phyloP scores from a whole-genome alignment of 2,329 filamentous ascomycete genomes.

The Diaporthe sp. region DNA sequence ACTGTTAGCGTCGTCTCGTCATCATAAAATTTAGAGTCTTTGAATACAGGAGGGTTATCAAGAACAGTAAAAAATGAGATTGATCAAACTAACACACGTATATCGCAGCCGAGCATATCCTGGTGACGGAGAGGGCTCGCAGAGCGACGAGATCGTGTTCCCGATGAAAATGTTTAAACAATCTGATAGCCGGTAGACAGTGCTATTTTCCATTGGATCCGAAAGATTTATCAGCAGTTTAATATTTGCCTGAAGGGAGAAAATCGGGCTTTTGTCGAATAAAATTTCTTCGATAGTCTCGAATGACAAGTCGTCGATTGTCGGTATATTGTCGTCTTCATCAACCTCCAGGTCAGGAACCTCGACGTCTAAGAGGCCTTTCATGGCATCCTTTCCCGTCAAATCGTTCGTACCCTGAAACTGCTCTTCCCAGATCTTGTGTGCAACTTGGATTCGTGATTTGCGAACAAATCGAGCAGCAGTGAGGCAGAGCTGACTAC shows the following conservation, averaged over 20 bases:
- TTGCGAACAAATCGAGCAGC: slow-evolving; percentile 25
- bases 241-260: background rate
- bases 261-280: slow-evolving; percentile 15
- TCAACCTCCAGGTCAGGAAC: background rate
- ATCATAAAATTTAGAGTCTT: rapidly evolving
- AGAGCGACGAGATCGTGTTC: background rate
- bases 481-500: background rate
- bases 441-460: background rate
- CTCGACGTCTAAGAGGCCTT: background rate
- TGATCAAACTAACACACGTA: slow-evolving; percentile 24
- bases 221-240: background rate
- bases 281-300: slow-evolving; percentile 8
- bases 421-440: slow-evolving; percentile 18
- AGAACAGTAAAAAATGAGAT: background rate
- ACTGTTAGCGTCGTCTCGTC: background rate
- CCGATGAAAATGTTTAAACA: background rate
- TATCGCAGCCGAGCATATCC: background rate
- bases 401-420: too few species aligned
- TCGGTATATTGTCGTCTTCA: background rate
- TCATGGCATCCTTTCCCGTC: too few species aligned
- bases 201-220: background rate
- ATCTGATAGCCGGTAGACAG: background rate
- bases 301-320: background rate
- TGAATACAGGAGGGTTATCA: background rate
- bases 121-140: too few species aligned